These are phyloP conservation scores for Biscogniauxia marginata DNA, from an alignment of 2,329 filamentous ascomycete genomes.

Conservation along the genomic window DNA sequence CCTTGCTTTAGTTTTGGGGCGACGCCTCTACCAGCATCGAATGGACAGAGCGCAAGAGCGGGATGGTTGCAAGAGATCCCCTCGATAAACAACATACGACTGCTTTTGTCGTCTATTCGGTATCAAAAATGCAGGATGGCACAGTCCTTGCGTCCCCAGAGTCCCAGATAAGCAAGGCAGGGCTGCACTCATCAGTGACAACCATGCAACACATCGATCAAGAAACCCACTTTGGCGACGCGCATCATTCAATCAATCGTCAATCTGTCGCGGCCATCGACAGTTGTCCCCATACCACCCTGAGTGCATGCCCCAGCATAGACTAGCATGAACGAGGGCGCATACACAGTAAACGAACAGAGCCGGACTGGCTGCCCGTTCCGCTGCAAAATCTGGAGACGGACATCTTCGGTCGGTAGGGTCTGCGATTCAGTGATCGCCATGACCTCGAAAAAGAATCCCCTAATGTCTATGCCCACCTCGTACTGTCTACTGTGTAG, in stretches of 20 bases:
- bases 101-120: neutral
- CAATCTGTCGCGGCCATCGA: neutral
- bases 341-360: neutral
- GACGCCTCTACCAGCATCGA: neutral
- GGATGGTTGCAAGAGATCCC: neutral
- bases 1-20: neutral
- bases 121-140: neutral
- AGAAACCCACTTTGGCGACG: neutral
- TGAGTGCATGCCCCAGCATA: slow-evolving; percentile 4
- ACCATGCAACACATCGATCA: slow-evolving; percentile 12
- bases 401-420: slow-evolving; percentile 7
- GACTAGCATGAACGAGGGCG: slow-evolving; percentile 13
- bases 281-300: neutral
- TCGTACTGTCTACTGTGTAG: slow-evolving; percentile 9
- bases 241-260: neutral
- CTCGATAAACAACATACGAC: neutral
- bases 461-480: slow-evolving; percentile 5
- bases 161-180: slow-evolving; percentile 5
- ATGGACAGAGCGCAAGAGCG: neutral
- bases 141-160: neutral
- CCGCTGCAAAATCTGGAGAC: slow-evolving; percentile 2
- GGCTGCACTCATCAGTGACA: slow-evolving; percentile 2
- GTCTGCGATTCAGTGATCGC: slow-evolving; percentile 16
- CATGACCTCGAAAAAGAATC: slow-evolving; percentile 17
- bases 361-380: slow-evolving; percentile 10